Base-by-base conservation (phyloP, 2,329 filamentous ascomycete species). In the Aspergillus sp. region DNA sequence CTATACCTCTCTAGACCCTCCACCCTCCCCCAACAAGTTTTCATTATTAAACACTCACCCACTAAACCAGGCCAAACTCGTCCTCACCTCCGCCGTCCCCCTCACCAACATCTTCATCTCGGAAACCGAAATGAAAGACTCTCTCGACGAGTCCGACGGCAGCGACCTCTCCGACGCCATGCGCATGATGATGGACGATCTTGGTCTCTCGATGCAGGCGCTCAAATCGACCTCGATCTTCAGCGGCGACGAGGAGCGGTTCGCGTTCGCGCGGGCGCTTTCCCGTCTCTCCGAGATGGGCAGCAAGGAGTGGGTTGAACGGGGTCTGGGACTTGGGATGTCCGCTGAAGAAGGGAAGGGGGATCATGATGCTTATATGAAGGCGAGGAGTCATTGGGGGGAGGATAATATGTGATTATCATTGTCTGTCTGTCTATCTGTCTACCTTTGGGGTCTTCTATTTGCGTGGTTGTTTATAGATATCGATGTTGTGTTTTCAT, bases 181-280 rank as follows among this genome's bases (percentile, higher is more conserved):
- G 87, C 85, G 90, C 60, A 87, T 86, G 70, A 83, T 96, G 69
- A 90, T 96, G 85, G 92, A 96, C 68, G 91, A 96, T 71, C 77
- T 97, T 51, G 92, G 92, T 45, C 85, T 92, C 78, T 93, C 90
- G 68, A 93, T 95, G 79, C 83, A 87, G 53, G 88, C 90, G 76
- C 81, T 99, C 68, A 96, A 96, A 80, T 88, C 88, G 65, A 92
- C 89, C 47, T 91, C 85, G 65, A 85, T 98, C 45, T 99, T 99
- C 75, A 90, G 89, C 1, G 95, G 95, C 46, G 95, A 97, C 59
- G 95, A 99, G 79, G 95, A 99, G 78, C 86, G 92, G 0, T 99
- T 99, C 79, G 95, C 95, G 0, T 99, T 99, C 80, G 92, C 92
- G 24, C 82, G 95, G 56, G 95, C 95, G 1, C 75, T 98, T 67